Evolutionary conservation across 805 yeast species (phyloP).

Genomic region (Sugiyamaella lignohabitans): DNA sequence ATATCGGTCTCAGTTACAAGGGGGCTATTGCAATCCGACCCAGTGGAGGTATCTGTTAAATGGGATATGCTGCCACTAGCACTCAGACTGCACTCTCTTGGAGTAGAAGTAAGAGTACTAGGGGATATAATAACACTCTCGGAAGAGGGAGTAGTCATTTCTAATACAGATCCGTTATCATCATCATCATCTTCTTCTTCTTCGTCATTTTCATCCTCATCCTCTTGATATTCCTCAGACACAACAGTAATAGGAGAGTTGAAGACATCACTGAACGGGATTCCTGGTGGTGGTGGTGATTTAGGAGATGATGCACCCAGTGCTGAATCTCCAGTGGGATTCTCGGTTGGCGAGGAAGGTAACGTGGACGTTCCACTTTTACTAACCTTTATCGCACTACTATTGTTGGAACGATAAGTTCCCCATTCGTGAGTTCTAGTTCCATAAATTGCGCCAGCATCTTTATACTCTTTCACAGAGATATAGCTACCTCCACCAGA

Average conservation of each 20-base stretch:
- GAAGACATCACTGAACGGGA: neutral
- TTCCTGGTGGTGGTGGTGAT: neutral
- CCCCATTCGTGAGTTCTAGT: slow-evolving; percentile 50
- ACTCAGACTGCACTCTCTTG: no score
- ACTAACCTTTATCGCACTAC: neutral
- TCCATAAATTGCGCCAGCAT: slow-evolving; percentile 36
- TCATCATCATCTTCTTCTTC: neutral
- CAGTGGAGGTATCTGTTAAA: neutral
- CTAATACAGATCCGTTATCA: no score
- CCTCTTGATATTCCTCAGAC: neutral
- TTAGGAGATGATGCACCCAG: no score
- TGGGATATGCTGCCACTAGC: no score
- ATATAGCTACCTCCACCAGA: slow-evolving; percentile 15
- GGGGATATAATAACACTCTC: no score
- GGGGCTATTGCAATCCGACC: no score
- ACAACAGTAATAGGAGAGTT: neutral
- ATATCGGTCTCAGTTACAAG: neutral
- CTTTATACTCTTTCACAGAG: slow-evolving; percentile 20
- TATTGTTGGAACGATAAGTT: neutral
- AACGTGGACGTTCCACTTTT: neutral
- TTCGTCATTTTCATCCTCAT: neutral
- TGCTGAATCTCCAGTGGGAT: neutral
- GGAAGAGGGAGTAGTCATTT: no score
- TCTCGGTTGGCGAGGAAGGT: no score
- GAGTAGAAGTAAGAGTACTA: no score